Conservation (phyloP, 129 eudicot species). For the Saposhnikovia divaricata region DNA sequence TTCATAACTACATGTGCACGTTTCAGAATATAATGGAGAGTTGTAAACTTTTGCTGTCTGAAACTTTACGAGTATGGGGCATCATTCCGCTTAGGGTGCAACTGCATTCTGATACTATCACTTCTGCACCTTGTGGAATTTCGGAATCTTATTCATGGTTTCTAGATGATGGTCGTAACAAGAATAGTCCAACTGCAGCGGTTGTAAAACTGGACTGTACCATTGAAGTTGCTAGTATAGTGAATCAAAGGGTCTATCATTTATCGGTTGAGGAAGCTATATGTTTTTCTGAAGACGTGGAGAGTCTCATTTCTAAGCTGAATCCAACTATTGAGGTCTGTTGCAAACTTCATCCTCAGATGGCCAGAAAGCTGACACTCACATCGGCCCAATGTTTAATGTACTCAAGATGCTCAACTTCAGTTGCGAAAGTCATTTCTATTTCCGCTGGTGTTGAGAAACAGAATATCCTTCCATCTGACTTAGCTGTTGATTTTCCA, state of each 20-base stretch:
- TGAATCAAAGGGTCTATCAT: constrained; percentile 24
- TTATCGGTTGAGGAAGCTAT: constrained; percentile 45
- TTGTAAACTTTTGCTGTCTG: constrained; percentile 44
- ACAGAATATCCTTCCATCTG: constrained; percentile 16
- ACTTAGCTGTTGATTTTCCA: constrained; percentile 17
- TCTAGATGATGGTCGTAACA: constrained; percentile 40
- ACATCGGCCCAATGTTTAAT: constrained; percentile 58
- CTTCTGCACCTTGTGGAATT: constrained; percentile 19
- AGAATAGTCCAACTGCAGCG: constrained; percentile 14
- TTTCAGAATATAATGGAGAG: constrained; percentile 60
- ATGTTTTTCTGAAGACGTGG: constrained; percentile 41
- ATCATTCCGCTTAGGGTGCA: constrained; percentile 40
- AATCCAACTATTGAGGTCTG: constrained; percentile 57
- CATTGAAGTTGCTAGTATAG: constrained; percentile 8
- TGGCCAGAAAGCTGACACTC: constrained; percentile 40
- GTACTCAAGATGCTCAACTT: constrained; percentile 56
- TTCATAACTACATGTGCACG: constrained; percentile 71
- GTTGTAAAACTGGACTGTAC: constrained; percentile 18
- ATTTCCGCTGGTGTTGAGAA: constrained; percentile 21
- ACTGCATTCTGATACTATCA: constrained; percentile 19
- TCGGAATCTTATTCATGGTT: constrained; percentile 40
- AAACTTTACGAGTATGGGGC: constrained; percentile 44
- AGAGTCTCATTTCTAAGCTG: constrained; percentile 53
- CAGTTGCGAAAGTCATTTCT: constrained; percentile 31
- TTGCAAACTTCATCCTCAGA: constrained; percentile 70